These are phyloP conservation scores for Gracilaria domingensis DNA, from an alignment of 23 red algal genomes.

Conservation along the genomic window DNA sequence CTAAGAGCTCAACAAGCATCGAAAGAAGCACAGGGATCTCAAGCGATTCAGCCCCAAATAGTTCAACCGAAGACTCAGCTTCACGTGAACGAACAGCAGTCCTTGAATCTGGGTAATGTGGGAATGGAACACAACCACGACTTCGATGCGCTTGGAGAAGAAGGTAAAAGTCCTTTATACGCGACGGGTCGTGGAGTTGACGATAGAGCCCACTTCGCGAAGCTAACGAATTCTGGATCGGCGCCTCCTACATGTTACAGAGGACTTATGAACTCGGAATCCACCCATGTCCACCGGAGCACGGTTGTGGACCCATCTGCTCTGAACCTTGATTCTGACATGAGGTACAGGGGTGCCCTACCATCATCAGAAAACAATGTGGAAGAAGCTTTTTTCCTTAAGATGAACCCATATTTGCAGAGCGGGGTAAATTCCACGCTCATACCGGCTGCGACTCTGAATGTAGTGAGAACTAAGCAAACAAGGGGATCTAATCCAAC, in stretches of 20 bases:
- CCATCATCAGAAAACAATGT: background rate
- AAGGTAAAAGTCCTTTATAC: too few species aligned
- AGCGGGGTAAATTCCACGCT: background rate
- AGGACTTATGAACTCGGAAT: background rate
- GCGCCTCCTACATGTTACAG: too few species aligned
- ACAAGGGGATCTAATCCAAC: background rate
- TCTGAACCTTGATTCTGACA: background rate
- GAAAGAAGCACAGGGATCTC: background rate
- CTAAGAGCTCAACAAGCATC: background rate
- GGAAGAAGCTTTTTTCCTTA: background rate
- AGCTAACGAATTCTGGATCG: too few species aligned
- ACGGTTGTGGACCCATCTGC: background rate
- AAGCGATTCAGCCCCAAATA: background rate
- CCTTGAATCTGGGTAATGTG: too few species aligned
- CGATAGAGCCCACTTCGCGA: too few species aligned
- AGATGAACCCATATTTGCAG: background rate
- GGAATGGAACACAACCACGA: too few species aligned
- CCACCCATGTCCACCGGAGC: background rate
- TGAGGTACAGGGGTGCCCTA: background rate
- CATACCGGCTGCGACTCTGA: background rate
- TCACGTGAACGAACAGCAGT: too few species aligned
- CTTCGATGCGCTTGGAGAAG: too few species aligned
- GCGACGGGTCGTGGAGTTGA: too few species aligned
- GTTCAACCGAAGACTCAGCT: background rate
- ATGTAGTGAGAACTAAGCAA: background rate